A percentile compares a stretch with the other conserved stretches of the same genome.
Conservation (phyloP, 768 basidiomycete genomes). For the Termitomyces sp. region DNA sequence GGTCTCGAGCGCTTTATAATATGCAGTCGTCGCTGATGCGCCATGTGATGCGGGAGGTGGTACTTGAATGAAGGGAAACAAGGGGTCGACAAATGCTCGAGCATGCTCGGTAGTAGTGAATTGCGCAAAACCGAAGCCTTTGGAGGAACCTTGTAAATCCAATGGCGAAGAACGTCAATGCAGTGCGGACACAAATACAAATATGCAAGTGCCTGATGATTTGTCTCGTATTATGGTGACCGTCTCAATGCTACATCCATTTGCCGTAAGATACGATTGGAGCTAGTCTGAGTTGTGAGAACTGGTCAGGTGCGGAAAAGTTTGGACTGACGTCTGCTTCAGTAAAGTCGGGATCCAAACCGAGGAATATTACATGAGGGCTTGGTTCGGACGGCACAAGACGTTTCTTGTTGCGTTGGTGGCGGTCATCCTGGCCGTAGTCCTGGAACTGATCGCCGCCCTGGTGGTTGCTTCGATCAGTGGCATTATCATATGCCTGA, state of each 20-base stretch:
- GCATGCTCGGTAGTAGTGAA: conserved; percentile 85
- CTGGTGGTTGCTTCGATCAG: conserved; percentile 25
- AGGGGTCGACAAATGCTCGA: conserved; percentile 83
- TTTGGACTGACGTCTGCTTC: conserved; percentile 83
- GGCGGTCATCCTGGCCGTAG: conserved; percentile 43
- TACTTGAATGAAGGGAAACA: conserved; percentile 87
- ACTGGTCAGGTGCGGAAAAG: conserved; percentile 22
- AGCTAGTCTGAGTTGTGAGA: conserved; percentile 51
- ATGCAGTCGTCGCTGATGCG: conserved; percentile 65
- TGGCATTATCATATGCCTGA: conserved; percentile 41
- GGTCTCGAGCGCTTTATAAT: conserved; percentile 69
- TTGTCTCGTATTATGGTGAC: conserved; percentile 96
- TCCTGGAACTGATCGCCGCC: conserved; percentile 37
- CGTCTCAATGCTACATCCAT: conserved; percentile 74
- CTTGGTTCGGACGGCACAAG: conserved; percentile 81
- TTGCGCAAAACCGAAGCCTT: conserved; percentile 96
- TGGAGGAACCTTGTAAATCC: conserved; percentile 83
- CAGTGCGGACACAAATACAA: conserved; percentile 62
- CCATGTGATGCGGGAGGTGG: conserved; percentile 90
- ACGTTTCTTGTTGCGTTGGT: conserved; percentile 62
- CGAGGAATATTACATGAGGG: conserved; percentile 93
- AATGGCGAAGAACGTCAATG: conserved; percentile 72
- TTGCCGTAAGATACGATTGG: conserved; percentile 67
- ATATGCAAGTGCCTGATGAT: conserved; percentile 91
- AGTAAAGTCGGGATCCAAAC: conserved; percentile 85